Evolutionary conservation across 2,329 filamentous ascomycete genomes (phyloP), one percentile per base, ranked within the genome.

Genomic region (Passalora sequoiae): DNA sequence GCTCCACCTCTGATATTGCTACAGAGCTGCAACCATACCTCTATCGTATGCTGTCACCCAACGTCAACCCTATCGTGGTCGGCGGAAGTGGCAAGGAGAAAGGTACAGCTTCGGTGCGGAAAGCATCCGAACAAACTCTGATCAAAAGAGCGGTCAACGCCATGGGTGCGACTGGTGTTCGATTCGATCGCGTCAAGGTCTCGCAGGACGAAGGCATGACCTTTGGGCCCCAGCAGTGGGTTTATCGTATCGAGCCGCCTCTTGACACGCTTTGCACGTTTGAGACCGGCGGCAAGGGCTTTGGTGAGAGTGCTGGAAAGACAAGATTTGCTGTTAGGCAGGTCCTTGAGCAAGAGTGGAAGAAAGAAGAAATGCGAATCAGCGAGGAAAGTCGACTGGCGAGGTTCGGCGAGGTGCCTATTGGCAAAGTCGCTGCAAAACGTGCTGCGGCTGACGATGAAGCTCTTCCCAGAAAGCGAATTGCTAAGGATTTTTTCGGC

Each of bases 291-390:
- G 68, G 74, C 2, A 69, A 78, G 3, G 68, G 61, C 3, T 58
- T 58, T 2, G 60, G 74, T 3, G 68, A 77, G 12, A 69, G 74
- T 27, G 76, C 78, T 2, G 77, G 79, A 7, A 81, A 80, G 0
- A 87, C 87, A 0, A 80, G 92, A n/a, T 98, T 88, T 60, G 91
- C 91, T 1, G 84, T 98, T 4, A 82, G 92, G 16, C 91, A 96
- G 64, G 89, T 96, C 6, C 75, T 98, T 1, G 89, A 95, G 59
- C 87, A 92, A 62, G 91, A 97, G 64, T 85, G 91, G 57, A 80
- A 79, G 47, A 87, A 84, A 59, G 83, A 87, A 36, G 76, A 83
- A 9, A 69, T 77, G 21, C 70, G 80, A 24, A 81, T 83, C 10
- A 83, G 86, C 38, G 78, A 78, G 47, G 75, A 78, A 3, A 75